Conservation (phyloP, 352 stramenopile species). For the Phytophthora europaea region DNA sequence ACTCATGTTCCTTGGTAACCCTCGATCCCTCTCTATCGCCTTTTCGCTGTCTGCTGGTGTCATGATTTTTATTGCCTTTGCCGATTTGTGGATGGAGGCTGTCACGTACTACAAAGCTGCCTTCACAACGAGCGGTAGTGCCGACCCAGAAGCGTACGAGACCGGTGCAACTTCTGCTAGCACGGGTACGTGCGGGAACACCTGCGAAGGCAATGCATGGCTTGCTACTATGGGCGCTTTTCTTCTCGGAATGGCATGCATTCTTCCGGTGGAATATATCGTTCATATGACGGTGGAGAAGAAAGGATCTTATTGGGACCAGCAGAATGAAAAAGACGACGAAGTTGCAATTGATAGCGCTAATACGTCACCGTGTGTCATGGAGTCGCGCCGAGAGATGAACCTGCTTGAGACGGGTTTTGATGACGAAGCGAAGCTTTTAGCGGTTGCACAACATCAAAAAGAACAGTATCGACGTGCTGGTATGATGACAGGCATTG, state of each 20-base stretch:
- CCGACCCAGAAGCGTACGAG: conserved; percentile 77
- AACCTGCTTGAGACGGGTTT: conserved; percentile 29
- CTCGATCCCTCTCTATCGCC: conserved; percentile 66
- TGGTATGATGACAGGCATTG: conserved; percentile 93
- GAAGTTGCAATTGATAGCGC: conserved; percentile 9
- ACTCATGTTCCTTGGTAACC: conserved; percentile 73
- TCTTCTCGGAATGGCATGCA: conserved; percentile 68
- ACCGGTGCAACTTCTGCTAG: conserved; percentile 46
- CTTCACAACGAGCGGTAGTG: conserved; percentile 63
- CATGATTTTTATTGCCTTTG: conserved; percentile 85
- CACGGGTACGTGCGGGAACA: conserved; percentile 66
- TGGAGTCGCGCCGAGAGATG: conserved; percentile 24
- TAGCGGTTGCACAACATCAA: conserved; percentile 15
- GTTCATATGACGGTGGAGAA: conserved; percentile 36
- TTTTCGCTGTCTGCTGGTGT: conserved; percentile 80
- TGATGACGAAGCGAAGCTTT: conserved; percentile 21
- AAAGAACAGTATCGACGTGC: conserved; percentile 79
- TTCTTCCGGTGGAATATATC: conserved; percentile 69
- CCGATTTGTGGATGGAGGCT: conserved; percentile 69
- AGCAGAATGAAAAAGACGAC: conserved; percentile 29
- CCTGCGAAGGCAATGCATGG: conserved; percentile 68
- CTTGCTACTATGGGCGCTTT: conserved; percentile 66
- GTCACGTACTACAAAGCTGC: conserved; percentile 65
- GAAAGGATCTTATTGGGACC: conserved; percentile 34
- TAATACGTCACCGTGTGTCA: conserved; percentile 26